Evolutionary conservation across 2,329 filamentous ascomycete species (phyloP).

Genomic region (Cadophora luteo-olivacea): DNA sequence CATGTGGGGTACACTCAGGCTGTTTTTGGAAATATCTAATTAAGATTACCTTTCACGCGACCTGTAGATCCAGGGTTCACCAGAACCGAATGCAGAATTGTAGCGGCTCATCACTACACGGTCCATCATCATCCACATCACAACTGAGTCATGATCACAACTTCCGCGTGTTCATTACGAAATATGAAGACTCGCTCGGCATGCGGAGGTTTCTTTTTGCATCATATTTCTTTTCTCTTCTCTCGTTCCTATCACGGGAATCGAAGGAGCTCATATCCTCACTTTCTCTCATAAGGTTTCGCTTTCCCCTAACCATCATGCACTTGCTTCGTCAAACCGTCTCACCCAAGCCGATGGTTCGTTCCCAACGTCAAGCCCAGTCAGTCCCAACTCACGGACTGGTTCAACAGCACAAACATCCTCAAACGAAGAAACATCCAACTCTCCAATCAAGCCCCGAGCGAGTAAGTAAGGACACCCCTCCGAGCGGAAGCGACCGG

Average conservation of each 20-base stretch:
- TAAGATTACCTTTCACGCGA: neutral
- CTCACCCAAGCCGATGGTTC: constrained; percentile 5
- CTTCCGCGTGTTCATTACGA: too few relatives aligned
- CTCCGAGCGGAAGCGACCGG: neutral
- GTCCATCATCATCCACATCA: neutral
- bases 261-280: neutral
- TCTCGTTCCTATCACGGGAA: neutral
- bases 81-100: neutral
- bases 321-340: neutral
- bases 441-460: too few relatives aligned
- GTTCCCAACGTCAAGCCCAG: neutral
- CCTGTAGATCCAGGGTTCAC: neutral
- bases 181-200: too few relatives aligned
- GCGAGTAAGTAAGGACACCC: neutral
- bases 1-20: neutral
- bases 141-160: neutral
- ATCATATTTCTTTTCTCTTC: neutral
- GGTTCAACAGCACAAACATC: neutral
- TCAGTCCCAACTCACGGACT: neutral
- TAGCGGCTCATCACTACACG: neutral
- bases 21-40: neutral
- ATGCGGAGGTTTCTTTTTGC: neutral
- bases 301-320: neutral
- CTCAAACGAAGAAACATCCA: neutral
- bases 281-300: neutral